Percentiles rank a stretch among this genome's conserved stretches.
These are phyloP conservation scores for Pythium chondricola DNA, from an alignment of 352 stramenopile species.

Conservation along the genomic window DNA sequence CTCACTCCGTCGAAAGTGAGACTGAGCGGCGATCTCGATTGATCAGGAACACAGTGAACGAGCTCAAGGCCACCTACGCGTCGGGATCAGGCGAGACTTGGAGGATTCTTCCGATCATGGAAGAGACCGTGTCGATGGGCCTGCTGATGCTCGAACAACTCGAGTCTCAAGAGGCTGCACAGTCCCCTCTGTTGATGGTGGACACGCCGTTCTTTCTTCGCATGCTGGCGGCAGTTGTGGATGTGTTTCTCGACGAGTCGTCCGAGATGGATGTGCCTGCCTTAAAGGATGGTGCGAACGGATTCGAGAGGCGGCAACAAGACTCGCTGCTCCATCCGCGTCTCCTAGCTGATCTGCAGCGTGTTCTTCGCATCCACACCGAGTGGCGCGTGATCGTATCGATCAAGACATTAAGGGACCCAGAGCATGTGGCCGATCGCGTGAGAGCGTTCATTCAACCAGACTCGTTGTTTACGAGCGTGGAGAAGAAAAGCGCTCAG, in stretches of 20 bases:
- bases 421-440: constrained; percentile 29
- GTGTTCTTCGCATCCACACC: constrained; percentile 20
- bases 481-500: constrained; percentile 19
- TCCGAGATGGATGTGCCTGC: constrained; percentile 3
- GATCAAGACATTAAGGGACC: constrained; percentile 37
- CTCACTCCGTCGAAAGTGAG: neutral
- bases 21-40: constrained; percentile 24
- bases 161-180: constrained; percentile 21
- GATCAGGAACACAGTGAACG: constrained; percentile 23
- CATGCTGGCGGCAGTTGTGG: constrained; percentile 32
- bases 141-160: constrained; percentile 34
- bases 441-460: constrained; percentile 41
- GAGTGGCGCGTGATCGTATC: constrained; percentile 60
- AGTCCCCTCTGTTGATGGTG: neutral
- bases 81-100: constrained; percentile 10
- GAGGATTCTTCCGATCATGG: constrained; percentile 33
- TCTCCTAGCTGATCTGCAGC: constrained; percentile 31
- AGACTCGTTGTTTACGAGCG: constrained; percentile 31
- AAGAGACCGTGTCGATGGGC: constrained; percentile 47
- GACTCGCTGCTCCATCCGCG: constrained; percentile 26
- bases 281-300: neutral
- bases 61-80: constrained; percentile 18
- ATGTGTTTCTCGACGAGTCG: constrained; percentile 14
- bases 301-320: no score
- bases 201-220: constrained; percentile 27